Evolutionary conservation across 1,139 yeast species (phyloP).

Genomic region (Yamadazyma pseudoaaseri): DNA sequence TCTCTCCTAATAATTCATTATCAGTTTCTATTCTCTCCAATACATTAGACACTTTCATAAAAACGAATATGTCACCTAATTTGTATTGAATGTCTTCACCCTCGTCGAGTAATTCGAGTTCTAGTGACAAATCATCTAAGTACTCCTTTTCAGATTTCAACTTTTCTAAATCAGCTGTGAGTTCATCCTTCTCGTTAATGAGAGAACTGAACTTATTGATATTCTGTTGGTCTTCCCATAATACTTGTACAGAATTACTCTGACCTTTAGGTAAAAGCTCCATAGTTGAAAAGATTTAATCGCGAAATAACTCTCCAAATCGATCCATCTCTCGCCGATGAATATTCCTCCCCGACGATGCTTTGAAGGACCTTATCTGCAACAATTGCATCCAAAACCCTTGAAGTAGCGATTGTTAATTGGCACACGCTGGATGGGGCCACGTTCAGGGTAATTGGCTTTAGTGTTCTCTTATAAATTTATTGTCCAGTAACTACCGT

Average conservation of each 20-base stretch:
- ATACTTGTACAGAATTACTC: slow-evolving; percentile 69
- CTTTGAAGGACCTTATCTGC: too few species aligned
- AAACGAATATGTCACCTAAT: slow-evolving; percentile 76
- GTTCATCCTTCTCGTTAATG: slow-evolving; percentile 64
- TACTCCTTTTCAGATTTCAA: slow-evolving; percentile 77
- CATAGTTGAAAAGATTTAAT: slow-evolving; percentile 26
- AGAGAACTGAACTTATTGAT: slow-evolving; percentile 87
- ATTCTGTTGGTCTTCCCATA: slow-evolving; percentile 84
- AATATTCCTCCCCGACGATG: too few species aligned
- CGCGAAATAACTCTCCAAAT: background rate
- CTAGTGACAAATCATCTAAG: slow-evolving; percentile 81
- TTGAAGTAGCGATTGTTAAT: too few species aligned
- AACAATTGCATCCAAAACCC: too few species aligned
- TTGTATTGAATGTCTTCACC: slow-evolving; percentile 68
- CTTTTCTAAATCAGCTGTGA: slow-evolving; percentile 48
- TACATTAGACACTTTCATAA: slow-evolving; percentile 63
- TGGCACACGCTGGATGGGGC: too few species aligned
- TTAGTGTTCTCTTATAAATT: too few species aligned
- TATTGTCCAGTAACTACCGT: too few species aligned
- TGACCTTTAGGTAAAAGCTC: slow-evolving; percentile 67
- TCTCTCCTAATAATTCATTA: slow-evolving; percentile 46
- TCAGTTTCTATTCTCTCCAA: slow-evolving; percentile 65
- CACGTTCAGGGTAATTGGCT: too few species aligned
- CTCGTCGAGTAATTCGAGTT: slow-evolving; percentile 82
- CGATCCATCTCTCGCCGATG: too few species aligned